Percentiles rank a stretch among this genome's conserved stretches.
phyloP scores from a whole-genome alignment of 441 rosid species.

The Croton laevigatus region DNA sequence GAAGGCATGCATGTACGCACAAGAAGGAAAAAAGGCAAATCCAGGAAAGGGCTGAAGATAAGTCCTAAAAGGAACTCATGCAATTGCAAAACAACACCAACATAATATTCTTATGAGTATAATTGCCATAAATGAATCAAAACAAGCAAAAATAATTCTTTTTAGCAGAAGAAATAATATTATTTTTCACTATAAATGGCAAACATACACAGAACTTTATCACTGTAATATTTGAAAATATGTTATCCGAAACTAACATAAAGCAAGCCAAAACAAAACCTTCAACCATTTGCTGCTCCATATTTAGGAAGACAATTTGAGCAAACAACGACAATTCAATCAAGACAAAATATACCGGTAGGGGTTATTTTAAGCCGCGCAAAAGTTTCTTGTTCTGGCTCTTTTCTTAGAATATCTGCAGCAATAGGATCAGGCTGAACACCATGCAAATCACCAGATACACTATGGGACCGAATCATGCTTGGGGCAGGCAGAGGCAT shows the following conservation, averaged over 20 bases:
- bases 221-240: neutral
- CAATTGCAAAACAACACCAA: neutral
- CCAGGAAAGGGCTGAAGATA: neutral
- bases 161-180: neutral
- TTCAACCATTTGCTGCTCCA: neutral
- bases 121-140: constrained; percentile 1
- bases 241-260: neutral
- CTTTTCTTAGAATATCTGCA: constrained; percentile 95
- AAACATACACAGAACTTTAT: neutral
- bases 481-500: constrained; percentile 57
- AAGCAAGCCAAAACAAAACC: constrained; percentile 1
- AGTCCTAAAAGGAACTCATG: neutral
- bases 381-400: constrained; percentile 95
- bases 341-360: constrained; percentile 42
- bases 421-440: constrained; percentile 99
- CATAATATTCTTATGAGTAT: neutral
- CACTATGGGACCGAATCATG: constrained; percentile 94
- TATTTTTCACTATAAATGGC: neutral
- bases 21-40: neutral
- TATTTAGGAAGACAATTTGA: no score
- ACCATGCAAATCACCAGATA: constrained; percentile 94
- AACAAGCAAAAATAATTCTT: neutral
- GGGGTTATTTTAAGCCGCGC: constrained; percentile 77
- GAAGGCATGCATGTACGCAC: neutral
- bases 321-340: neutral